Base-by-base conservation (phyloP, 345 rosid species). In the Bruguiera gymnorhiza region DNA sequence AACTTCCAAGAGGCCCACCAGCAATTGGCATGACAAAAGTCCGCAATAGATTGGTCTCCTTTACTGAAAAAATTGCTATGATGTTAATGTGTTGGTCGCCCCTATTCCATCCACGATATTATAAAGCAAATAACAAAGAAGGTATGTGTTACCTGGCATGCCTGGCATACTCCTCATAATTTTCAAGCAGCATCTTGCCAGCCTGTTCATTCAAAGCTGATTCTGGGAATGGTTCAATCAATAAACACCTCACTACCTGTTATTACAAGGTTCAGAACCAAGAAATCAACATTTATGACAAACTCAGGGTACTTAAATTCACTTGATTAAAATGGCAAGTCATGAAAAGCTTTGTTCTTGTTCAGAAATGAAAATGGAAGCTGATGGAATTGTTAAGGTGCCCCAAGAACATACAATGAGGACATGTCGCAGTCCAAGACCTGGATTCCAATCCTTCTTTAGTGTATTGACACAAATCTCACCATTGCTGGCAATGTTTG, bases 131-230 rank as follows among this genome's bases (percentile, higher is more conserved):
- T 15, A 34, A 64, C 37, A 70, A 46, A 26, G 68, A 54, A 60
- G 34, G 52, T 30, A 76, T 9, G 50, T 52, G 81, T 83, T 60
- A 95, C 99, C 94, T 89, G 69, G 98, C 99, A 92, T 86, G 94
- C 71, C 84, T 85, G n/a, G 98, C 97, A 83, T 95, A 95, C 81
- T 90, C 98, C 54, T 92, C 97, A 79, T 96, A 96, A 85, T 96
- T 86, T 74, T 96, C 99, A 78, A 96, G 93, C 62, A 96, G 87
- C 98, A 96, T 87, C 83, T 92, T 96, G 60, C 98, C 94, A 46
- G 99, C 99, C 76, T 89, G 97, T 81, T 96, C 99, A 69, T 96
- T 96, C 77, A 96, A 65, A 60, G 99, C 97, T 19, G 98, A 96
- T 73, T 92, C 99, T 15, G 99, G 97, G 74, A 90, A 96, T 30